Conservation (phyloP, 1,284 basidiomycete species). For the Cerrena zonata region DNA sequence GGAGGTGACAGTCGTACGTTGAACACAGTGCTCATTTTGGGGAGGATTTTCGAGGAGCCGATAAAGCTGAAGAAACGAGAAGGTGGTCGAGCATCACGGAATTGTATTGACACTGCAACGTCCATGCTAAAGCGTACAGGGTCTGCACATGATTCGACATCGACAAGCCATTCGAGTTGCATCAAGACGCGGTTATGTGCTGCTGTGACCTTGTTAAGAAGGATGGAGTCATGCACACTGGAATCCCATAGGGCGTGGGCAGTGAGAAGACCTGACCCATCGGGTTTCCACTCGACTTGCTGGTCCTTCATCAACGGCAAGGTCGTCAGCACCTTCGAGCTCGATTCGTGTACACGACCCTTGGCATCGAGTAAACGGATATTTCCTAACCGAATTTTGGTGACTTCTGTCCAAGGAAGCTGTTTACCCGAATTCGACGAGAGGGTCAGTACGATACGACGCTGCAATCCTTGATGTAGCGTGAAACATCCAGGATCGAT, state of each 20-base stretch:
- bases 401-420: constrained; percentile 80
- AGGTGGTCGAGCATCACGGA: constrained; percentile 80
- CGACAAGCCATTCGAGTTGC: constrained; percentile 72
- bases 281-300: constrained; percentile 65
- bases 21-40: constrained; percentile 79
- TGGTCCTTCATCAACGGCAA: constrained; percentile 73
- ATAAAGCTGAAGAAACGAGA: constrained; percentile 73
- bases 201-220: constrained; percentile 82
- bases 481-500: constrained; percentile 84
- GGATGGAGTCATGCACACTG: constrained; percentile 80
- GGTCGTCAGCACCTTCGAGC: constrained; percentile 60
- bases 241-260: constrained; percentile 88
- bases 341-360: constrained; percentile 73
- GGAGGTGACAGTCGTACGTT: constrained; percentile 77
- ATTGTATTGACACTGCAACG: constrained; percentile 79
- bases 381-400: constrained; percentile 74
- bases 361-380: constrained; percentile 81
- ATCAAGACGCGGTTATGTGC: constrained; percentile 76
- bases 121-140: constrained; percentile 86
- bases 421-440: constrained; percentile 86
- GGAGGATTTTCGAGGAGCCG: constrained; percentile 65
- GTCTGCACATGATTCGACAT: constrained; percentile 77
- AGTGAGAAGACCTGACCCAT: constrained; percentile 71
- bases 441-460: constrained; percentile 72
- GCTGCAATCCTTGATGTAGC: constrained; percentile 89